A percentile compares a stretch with the other conserved stretches of the same genome.
Evolutionary conservation across 2,329 filamentous ascomycete species (phyloP).

Genomic region (Amauroascus verrucosus): DNA sequence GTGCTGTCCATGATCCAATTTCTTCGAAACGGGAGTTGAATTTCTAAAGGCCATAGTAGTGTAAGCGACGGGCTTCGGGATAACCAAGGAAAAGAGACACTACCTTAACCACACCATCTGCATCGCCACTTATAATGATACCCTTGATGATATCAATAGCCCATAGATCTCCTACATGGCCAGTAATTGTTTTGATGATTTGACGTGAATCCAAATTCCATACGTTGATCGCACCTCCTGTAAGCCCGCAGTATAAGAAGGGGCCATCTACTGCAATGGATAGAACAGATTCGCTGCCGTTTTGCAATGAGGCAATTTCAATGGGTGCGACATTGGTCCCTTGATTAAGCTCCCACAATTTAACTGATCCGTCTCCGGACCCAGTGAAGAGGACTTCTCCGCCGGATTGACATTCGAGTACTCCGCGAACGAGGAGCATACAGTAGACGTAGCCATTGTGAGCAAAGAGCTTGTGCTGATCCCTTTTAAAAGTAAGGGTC

Average conservation of each 20-base stretch:
- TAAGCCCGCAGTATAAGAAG: slow-evolving; percentile 82
- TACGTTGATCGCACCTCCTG: slow-evolving; percentile 79
- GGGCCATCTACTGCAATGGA: slow-evolving; percentile 80
- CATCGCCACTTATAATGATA: slow-evolving; percentile 76
- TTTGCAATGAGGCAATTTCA: slow-evolving; percentile 58
- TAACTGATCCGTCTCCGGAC: slow-evolving; percentile 86
- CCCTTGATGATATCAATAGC: slow-evolving; percentile 77
- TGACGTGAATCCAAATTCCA: slow-evolving; percentile 96
- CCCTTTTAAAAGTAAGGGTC: slow-evolving; percentile 68
- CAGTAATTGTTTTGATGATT: slow-evolving; percentile 73
- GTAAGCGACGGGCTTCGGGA: neutral
- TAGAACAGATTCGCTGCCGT: slow-evolving; percentile 55
- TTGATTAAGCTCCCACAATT: slow-evolving; percentile 72
- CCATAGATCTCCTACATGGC: slow-evolving; percentile 72
- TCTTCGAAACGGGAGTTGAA: slow-evolving; percentile 77
- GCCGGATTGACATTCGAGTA: slow-evolving; percentile 56
- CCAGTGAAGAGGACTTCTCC: slow-evolving; percentile 78
- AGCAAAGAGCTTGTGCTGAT: slow-evolving; percentile 76
- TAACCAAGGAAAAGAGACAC: slow-evolving; percentile 20
- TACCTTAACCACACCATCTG: slow-evolving; percentile 77
- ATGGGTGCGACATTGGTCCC: slow-evolving; percentile 52
- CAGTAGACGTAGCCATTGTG: slow-evolving; percentile 95
- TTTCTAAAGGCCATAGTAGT: slow-evolving; percentile 37
- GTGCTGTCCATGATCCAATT: slow-evolving; percentile 67
- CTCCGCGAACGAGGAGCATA: slow-evolving; percentile 74